These are phyloP conservation scores for Zasmidium angulare DNA, from an alignment of 2,329 filamentous ascomycete species.

Conservation along the genomic window DNA sequence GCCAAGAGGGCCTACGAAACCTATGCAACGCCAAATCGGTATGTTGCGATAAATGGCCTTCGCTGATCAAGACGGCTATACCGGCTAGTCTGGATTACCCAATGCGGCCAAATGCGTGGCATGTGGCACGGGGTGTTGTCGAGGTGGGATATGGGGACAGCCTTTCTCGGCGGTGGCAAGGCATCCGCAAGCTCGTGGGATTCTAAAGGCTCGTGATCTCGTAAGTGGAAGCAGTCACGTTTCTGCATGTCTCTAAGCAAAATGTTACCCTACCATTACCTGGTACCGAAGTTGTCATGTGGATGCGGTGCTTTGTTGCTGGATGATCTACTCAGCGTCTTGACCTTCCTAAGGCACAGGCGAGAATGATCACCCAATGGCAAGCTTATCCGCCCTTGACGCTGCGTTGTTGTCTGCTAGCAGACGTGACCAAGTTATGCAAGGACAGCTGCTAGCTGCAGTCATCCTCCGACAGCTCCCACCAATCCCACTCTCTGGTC, in stretches of 20 bases:
- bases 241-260: not conserved
- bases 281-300: not conserved
- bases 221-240: conserved; percentile 3
- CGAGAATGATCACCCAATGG: not conserved
- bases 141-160: conserved; percentile 51
- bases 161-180: conserved; percentile 38
- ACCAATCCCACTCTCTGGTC: conserved; percentile 4
- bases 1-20: conserved; percentile 79
- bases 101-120: conserved; percentile 50
- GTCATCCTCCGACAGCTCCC: not conserved
- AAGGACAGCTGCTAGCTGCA: conserved; percentile 9
- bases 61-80: conserved; percentile 68
- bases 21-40: conserved; percentile 87
- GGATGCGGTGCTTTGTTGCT: not conserved
- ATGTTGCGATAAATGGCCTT: conserved; percentile 69
- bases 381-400: not conserved
- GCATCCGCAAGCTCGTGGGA: conserved; percentile 40
- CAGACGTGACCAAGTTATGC: conserved; percentile 2
- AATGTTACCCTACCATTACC: not conserved
- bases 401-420: not conserved
- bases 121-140: conserved; percentile 47
- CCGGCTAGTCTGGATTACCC: conserved; percentile 81
- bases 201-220: conserved; percentile 17
- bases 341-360: not conserved
- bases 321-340: not conserved